Base-by-base conservation (phyloP, 768 basidiomycete genomes). In the Ephemerocybe angulata region DNA sequence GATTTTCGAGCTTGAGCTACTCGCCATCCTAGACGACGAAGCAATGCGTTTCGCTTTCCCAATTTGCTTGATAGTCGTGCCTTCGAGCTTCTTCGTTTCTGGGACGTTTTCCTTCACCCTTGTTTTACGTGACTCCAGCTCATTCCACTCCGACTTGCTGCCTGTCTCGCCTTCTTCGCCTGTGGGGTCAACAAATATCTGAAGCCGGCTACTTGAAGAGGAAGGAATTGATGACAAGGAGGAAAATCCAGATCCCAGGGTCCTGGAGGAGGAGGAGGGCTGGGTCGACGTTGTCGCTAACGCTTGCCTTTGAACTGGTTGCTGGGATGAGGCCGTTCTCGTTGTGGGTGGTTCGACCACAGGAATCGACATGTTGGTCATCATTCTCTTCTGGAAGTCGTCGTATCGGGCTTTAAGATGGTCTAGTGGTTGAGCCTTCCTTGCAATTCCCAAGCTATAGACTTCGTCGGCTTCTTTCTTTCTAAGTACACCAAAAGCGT, bases 311-410 rank as follows among this genome's bases (percentile, higher is more conserved):
- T 70, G 60, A 21, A n/a, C n/a, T n/a, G 72, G 56, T 53, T 75
- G 68, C 4, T 68, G 60, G 3, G 68, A 57, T 21, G 68, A n/a
- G n/a, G n/a, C n/a, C n/a, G n/a, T n/a, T n/a, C n/a, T 55, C 3
- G 77, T 61, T 15, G 69, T 55, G 6, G 68, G 53, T 29, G 78
- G 63, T 50, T 76, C 67, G 17, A 75, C 67, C 10, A 72, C 65
- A 25, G 72, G 71, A 22, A 75, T 67, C 10, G 73, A 70, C 42
- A 73, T 64, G 31, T 71, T 71, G 24, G 79, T 75, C 85, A 91
- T 88, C 89, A 91, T 94, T 51, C 91, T 88, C 74, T 81, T 94
- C 67, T 94, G 91, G 71, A 98, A 98, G 40, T 95, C 93, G 50
- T 81, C 71, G 64, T 95, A 86, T 60, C 87, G 81, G 50, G 73